Conservation (phyloP, 108 stramenopile species). For the Cyclotella atomus region DNA sequence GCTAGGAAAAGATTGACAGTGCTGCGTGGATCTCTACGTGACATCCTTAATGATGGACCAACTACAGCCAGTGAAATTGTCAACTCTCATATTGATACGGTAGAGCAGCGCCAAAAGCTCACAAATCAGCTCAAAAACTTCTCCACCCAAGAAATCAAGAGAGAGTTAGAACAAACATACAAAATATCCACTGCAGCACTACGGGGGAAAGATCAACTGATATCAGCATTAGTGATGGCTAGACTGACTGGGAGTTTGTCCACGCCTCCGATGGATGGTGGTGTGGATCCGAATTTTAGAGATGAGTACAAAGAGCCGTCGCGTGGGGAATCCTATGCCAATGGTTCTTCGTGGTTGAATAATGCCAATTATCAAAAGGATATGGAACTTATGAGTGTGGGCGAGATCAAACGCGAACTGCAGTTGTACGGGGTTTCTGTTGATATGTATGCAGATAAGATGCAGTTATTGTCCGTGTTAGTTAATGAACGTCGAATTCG, state of each 20-base stretch:
- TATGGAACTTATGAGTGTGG: constrained; percentile 32
- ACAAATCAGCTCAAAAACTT: constrained; percentile 24
- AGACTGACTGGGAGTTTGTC: constrained; percentile 19
- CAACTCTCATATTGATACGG: constrained; percentile 22
- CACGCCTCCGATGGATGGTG: background rate
- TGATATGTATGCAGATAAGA: constrained; percentile 16
- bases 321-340: constrained; percentile 1
- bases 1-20: background rate
- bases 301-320: constrained; percentile 7
- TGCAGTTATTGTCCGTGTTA: constrained; percentile 20
- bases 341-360: background rate
- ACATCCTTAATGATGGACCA: constrained; percentile 29
- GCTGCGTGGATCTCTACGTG: constrained; percentile 17
- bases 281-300: constrained; percentile 8
- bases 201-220: constrained; percentile 27
- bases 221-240: constrained; percentile 28
- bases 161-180: constrained; percentile 36
- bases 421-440: constrained; percentile 24
- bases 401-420: constrained; percentile 41
- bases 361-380: constrained; percentile 28
- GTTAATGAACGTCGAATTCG: constrained; percentile 20
- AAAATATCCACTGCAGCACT: constrained; percentile 30
- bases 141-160: constrained; percentile 39
- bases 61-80: background rate
- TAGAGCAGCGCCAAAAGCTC: constrained; percentile 22